These are phyloP conservation scores for Acephala macrosclerotiorum DNA, from an alignment of 2,329 filamentous ascomycete genomes.

Conservation along the genomic window DNA sequence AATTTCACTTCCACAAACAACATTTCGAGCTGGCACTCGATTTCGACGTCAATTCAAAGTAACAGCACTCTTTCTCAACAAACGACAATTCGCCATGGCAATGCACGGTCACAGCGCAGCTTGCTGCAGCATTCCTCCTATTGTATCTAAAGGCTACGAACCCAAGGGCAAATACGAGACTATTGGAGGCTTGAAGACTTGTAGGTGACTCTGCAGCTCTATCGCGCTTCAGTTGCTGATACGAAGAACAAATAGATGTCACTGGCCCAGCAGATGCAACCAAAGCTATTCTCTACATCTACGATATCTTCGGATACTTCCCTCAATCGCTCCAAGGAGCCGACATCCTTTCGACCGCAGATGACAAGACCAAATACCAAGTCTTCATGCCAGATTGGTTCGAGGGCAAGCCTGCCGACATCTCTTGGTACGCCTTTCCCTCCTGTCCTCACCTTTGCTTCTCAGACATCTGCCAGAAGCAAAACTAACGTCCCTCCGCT, in stretches of 20 bases:
- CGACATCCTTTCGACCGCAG: slow-evolving; percentile 66
- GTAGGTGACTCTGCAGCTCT: slow-evolving; percentile 41
- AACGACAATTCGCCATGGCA: slow-evolving; percentile 11
- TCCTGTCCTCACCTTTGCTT: not conserved
- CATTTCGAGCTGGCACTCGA: not conserved
- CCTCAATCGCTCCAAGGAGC: slow-evolving; percentile 74
- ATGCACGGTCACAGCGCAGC: slow-evolving; percentile 58
- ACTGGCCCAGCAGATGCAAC: slow-evolving; percentile 54
- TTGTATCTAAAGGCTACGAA: slow-evolving; percentile 62
- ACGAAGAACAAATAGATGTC: slow-evolving; percentile 45
- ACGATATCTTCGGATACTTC: slow-evolving; percentile 75
- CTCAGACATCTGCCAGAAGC: not conserved
- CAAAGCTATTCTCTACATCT: slow-evolving; percentile 67
- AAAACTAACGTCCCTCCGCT: not conserved
- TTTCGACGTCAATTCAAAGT: not conserved
- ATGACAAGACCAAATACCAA: slow-evolving; percentile 70
- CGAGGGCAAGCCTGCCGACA: slow-evolving; percentile 62
- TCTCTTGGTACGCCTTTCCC: slow-evolving; percentile 49
- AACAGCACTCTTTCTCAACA: not conserved
- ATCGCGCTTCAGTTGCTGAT: slow-evolving; percentile 10
- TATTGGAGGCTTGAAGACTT: slow-evolving; percentile 63
- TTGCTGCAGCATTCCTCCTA: slow-evolving; percentile 66
- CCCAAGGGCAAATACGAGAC: slow-evolving; percentile 63
- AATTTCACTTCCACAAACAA: not conserved
- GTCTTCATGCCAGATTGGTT: slow-evolving; percentile 96